These are phyloP conservation scores for Pulicaria dysenterica DNA, from an alignment of 129 eudicot species.

Conservation along the genomic window DNA sequence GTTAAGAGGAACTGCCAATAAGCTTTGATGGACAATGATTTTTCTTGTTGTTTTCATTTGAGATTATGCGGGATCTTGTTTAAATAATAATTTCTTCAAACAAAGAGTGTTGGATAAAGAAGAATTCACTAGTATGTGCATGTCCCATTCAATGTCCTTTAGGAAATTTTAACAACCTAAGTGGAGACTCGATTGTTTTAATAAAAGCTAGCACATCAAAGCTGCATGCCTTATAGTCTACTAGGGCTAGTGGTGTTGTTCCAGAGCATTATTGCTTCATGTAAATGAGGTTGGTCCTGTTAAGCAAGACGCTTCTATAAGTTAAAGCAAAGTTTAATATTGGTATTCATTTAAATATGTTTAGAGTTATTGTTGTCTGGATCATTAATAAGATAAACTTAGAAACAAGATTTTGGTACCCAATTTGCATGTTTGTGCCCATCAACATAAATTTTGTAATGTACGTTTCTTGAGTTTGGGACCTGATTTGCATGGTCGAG, in stretches of 20 bases:
- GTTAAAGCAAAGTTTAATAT: neutral
- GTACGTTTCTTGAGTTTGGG: no score
- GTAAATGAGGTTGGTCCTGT: no score
- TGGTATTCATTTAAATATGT: neutral
- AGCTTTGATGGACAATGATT: neutral
- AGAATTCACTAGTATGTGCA: neutral
- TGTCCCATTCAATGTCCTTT: conserved; percentile 1
- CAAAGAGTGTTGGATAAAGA: neutral
- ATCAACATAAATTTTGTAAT: no score
- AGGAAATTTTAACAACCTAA: conserved; percentile 7
- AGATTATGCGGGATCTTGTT: neutral
- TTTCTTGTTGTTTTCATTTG: neutral
- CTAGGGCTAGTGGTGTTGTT: neutral
- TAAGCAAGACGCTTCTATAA: conserved; percentile 7
- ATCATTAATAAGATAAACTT: neutral
- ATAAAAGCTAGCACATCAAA: neutral
- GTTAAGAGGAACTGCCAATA: conserved; percentile 3
- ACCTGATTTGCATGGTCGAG: no score
- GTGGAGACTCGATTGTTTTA: neutral
- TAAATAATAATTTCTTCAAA: neutral
- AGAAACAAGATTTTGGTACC: neutral
- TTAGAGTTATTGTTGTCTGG: no score
- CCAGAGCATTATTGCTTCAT: no score
- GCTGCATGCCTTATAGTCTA: neutral
- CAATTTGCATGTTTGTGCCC: no score